Evolutionary conservation across 2,329 filamentous ascomycete genomes (phyloP).

Genomic region (Westerdykella ornata): DNA sequence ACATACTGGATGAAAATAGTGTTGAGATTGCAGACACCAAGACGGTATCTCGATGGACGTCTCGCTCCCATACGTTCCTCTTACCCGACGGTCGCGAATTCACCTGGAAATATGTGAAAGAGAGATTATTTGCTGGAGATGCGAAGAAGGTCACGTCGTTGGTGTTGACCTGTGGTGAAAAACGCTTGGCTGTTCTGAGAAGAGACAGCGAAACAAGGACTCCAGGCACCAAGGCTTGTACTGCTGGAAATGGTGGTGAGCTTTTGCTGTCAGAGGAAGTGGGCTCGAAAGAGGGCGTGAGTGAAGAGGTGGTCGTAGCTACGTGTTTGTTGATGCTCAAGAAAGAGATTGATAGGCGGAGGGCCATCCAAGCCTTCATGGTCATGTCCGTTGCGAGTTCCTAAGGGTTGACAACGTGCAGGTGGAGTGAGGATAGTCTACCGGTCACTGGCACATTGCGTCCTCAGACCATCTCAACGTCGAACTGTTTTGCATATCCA

Average conservation of each 20-base stretch:
- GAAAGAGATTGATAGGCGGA: slow-evolving; percentile 56
- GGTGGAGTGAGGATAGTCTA: too few species aligned
- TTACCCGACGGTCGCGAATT: slow-evolving; percentile 46
- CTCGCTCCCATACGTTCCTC: slow-evolving; percentile 44
- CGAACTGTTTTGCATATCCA: too few species aligned
- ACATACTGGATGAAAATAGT: slow-evolving; percentile 25
- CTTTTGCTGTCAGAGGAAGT: slow-evolving; percentile 44
- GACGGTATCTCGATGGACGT: slow-evolving; percentile 39
- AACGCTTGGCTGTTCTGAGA: slow-evolving; percentile 37
- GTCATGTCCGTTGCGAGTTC: too few species aligned
- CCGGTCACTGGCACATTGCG: too few species aligned
- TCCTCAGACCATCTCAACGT: too few species aligned
- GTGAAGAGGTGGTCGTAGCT: slow-evolving; percentile 47
- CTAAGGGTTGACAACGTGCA: too few species aligned
- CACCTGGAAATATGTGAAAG: slow-evolving; percentile 49
- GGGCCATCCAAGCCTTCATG: slow-evolving; percentile 45
- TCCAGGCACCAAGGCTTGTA: slow-evolving; percentile 30
- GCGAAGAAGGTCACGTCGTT: slow-evolving; percentile 16
- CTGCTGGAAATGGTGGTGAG: slow-evolving; percentile 40
- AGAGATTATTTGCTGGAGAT: slow-evolving; percentile 11
- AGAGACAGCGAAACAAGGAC: slow-evolving; percentile 39
- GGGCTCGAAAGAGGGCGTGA: slow-evolving; percentile 20
- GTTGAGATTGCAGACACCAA: slow-evolving; percentile 23
- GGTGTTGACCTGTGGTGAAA: slow-evolving; percentile 11
- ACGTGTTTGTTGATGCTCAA: slow-evolving; percentile 58